Evolutionary conservation across 495 filamentous ascomycete species (phyloP), one percentile per base, ranked within the genome.

Genomic region (Mycothermus thermophilus): DNA sequence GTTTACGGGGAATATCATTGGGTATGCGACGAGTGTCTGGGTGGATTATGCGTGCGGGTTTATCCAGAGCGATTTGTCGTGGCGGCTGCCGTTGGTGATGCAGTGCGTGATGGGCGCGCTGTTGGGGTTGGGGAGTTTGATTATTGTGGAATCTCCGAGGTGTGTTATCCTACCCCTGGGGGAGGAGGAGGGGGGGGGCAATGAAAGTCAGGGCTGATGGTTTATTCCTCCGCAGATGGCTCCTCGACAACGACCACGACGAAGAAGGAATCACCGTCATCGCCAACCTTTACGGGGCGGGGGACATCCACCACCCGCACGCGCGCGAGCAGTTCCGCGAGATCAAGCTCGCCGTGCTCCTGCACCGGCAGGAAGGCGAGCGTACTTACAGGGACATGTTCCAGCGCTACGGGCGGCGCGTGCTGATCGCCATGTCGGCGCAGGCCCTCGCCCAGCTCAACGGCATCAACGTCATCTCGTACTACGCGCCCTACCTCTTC

Each of bases 391-490:
- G 56, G 8, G 92, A 97, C 43, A 97, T 97, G 90, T 97, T 95
- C 67, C 77, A 66, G 36, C 77, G 90, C 26, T 97, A 97, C 62
- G 69, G 69, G 47, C 87, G 78, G 42, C 84, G 90, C 24, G 85
- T 97, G 42, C 79, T 96, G 50, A 96, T 97, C 59, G 90, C 90
- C 56, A 97, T 97, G 92, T 96, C 90, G 6, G 90, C 90, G 4
- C 90, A 97, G 51, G 83, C 81, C 1, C 71, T 97, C 34, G 92
- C 90, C 12, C 90, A 97, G 55, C 70, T 96, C 15, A 97, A 96
- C 60, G 90, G 90, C 29, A 97, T 97, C 59, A 97, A 97, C 60
- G 92, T 97, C 44, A 97, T 97, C 35, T 96, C 90, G 12, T 97
- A 97, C 63, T 97, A 97, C 46, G 88, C 92, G 0, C 92, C 92